phyloP scores from a whole-genome alignment of 2,329 filamentous ascomycete species.

The Stagonosporopsis rhizophila region DNA sequence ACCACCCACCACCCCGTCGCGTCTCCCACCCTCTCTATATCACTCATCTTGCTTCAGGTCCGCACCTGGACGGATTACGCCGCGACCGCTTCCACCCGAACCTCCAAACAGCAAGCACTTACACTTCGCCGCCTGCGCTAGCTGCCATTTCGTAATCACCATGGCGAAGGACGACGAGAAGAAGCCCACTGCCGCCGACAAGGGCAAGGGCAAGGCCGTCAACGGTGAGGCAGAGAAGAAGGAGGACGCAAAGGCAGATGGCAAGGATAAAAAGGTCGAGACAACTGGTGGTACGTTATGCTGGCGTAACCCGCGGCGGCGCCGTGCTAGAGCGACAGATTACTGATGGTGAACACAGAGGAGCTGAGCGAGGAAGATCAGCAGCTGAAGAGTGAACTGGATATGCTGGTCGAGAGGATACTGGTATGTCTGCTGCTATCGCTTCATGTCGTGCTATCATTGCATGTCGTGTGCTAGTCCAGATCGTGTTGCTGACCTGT shows the following conservation, averaged over 20 bases:
- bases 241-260: conserved; percentile 70
- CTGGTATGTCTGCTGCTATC: conserved; percentile 63
- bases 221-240: conserved; percentile 68
- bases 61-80: conserved; percentile 10
- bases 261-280: conserved; percentile 77
- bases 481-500: conserved; percentile 31
- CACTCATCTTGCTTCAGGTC: conserved; percentile 4
- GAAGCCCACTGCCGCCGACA: conserved; percentile 82
- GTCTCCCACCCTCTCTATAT: conserved; percentile 7
- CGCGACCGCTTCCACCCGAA: conserved; percentile 22
- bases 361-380: conserved; percentile 98
- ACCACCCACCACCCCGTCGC: conserved; percentile 20
- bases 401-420: conserved; percentile 96
- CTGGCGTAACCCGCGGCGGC: conserved; percentile 21
- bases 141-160: conserved; percentile 55
- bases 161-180: conserved; percentile 94
- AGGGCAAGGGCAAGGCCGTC: conserved; percentile 93
- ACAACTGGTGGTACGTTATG: conserved; percentile 60
- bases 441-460: conserved; percentile 1
- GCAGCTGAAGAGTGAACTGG: conserved; percentile 95
- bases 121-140: conserved; percentile 46
- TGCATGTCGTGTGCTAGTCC: conserved; percentile 10
- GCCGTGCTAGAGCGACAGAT: conserved; percentile 24
- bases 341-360: conserved; percentile 62
- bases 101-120: conserved; percentile 12